Evolutionary conservation across 306 rosid genomes (phyloP).

Genomic region (Notholithocarpus densiflorus): DNA sequence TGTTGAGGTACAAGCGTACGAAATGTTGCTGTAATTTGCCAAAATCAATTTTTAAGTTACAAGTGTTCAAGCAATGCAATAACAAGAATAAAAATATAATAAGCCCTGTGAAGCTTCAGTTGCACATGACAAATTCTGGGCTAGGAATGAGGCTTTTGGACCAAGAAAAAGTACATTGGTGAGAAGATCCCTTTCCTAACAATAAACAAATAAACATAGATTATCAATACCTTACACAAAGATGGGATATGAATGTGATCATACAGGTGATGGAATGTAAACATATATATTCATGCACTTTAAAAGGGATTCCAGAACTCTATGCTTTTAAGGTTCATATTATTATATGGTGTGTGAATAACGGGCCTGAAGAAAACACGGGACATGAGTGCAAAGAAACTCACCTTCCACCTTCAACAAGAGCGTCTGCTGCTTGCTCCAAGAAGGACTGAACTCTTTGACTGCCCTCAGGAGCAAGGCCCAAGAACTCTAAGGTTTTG

Average conservation of each 20-base stretch:
- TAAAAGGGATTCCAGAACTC: too few species aligned
- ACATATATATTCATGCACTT: too few species aligned
- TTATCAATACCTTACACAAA: not conserved
- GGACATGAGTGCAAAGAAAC: slow-evolving; percentile 25
- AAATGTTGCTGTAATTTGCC: too few species aligned
- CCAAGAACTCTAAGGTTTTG: slow-evolving; percentile 60
- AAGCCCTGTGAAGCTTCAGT: too few species aligned
- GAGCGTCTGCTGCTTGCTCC: slow-evolving; percentile 89
- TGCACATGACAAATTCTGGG: too few species aligned
- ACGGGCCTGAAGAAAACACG: not conserved
- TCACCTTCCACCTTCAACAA: slow-evolving; percentile 97
- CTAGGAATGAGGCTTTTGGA: slow-evolving; percentile 54
- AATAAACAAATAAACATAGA: not conserved
- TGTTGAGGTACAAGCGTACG: too few species aligned
- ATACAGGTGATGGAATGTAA: too few species aligned
- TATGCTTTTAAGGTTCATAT: not conserved
- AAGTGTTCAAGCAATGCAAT: too few species aligned
- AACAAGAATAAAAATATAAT: too few species aligned
- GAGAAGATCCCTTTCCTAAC: slow-evolving; percentile 90
- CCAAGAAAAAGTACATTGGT: slow-evolving; percentile 94
- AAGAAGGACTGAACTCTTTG: slow-evolving; percentile 84
- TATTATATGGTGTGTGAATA: not conserved
- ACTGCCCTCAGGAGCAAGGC: slow-evolving; percentile 94
- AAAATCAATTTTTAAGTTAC: too few species aligned
- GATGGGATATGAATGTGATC: too few species aligned